Evolutionary conservation across 2,329 filamentous ascomycete species (phyloP).

Genomic region (Cordyceps cateniannulata): DNA sequence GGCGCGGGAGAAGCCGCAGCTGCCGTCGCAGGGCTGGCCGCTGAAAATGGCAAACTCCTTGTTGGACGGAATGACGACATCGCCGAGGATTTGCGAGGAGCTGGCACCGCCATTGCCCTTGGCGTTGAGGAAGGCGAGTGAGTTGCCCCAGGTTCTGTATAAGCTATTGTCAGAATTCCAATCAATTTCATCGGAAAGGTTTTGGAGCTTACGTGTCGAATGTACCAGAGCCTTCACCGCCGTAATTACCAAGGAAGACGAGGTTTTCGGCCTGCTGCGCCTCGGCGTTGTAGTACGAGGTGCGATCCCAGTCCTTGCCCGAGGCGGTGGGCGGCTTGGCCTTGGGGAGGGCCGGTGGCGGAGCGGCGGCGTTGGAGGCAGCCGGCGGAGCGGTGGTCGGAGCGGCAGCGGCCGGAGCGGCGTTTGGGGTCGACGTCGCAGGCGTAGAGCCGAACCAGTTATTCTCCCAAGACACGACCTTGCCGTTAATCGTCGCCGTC

Average conservation of each 20-base stretch:
- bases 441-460: constrained; percentile 38
- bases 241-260: constrained; percentile 43
- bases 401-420: constrained; percentile 16
- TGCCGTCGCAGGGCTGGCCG: constrained; percentile 33
- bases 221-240: constrained; percentile 35
- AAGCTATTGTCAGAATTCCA: too few species aligned
- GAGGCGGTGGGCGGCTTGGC: constrained; percentile 8
- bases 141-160: constrained; percentile 36
- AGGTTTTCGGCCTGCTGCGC: constrained; percentile 34
- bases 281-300: constrained; percentile 39
- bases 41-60: constrained; percentile 42
- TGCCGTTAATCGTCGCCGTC: constrained; percentile 51
- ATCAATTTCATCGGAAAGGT: too few species aligned
- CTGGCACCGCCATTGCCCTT: constrained; percentile 32
- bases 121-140: constrained; percentile 39
- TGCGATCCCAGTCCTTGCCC: constrained; percentile 33
- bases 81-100: constrained; percentile 33
- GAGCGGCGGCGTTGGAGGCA: neutral
- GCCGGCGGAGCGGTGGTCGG: constrained; percentile 8
- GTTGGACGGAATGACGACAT: constrained; percentile 34
- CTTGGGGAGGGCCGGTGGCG: neutral
- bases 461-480: constrained; percentile 53
- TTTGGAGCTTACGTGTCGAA: constrained; percentile 33
- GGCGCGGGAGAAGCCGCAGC: constrained; percentile 39
- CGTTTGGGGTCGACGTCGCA: constrained; percentile 2